Evolutionary conservation across 2,329 filamentous ascomycete species (phyloP).

Genomic region (Stemphylium vesicarium): DNA sequence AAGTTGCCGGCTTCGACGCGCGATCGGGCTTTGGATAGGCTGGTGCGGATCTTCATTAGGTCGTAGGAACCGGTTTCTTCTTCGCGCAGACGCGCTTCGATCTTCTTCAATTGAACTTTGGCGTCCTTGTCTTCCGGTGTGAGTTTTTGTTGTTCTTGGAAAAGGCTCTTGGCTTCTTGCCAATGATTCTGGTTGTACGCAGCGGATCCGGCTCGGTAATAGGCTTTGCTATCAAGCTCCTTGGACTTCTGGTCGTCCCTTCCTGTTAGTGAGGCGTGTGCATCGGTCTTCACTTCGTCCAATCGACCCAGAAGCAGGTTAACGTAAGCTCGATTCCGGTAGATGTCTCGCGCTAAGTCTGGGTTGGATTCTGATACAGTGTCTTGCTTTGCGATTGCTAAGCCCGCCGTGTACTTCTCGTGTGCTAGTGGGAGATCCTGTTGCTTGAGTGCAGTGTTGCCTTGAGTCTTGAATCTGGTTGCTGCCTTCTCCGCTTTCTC

Average conservation of each 20-base stretch:
- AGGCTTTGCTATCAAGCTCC: constrained; percentile 50
- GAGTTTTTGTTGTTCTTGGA: constrained; percentile 39
- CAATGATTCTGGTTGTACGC: constrained; percentile 55
- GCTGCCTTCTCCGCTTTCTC: constrained; percentile 40
- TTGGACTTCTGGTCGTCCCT: constrained; percentile 36
- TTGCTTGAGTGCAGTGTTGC: constrained; percentile 41
- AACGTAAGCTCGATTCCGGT: constrained; percentile 42
- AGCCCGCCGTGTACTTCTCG: constrained; percentile 41
- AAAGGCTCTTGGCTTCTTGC: constrained; percentile 44
- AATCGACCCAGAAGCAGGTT: constrained; percentile 38
- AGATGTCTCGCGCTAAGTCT: constrained; percentile 42
- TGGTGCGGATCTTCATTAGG: constrained; percentile 39
- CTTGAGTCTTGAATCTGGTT: constrained; percentile 43
- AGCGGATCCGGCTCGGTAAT: constrained; percentile 55
- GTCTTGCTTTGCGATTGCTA: constrained; percentile 30
- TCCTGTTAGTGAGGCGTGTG: constrained; percentile 33
- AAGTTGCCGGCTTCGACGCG: constrained; percentile 59
- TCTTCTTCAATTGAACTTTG: constrained; percentile 27
- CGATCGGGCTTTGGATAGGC: constrained; percentile 52
- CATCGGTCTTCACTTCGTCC: constrained; percentile 42
- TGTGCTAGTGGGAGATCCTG: constrained; percentile 48
- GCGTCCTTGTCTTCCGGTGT: constrained; percentile 47
- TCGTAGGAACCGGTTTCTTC: constrained; percentile 50
- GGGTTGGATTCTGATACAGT: constrained; percentile 20
- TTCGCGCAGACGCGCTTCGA: constrained; percentile 42